phyloP scores from a whole-genome alignment of 2,329 filamentous ascomycete species.

The Penicillium oxalicum region DNA sequence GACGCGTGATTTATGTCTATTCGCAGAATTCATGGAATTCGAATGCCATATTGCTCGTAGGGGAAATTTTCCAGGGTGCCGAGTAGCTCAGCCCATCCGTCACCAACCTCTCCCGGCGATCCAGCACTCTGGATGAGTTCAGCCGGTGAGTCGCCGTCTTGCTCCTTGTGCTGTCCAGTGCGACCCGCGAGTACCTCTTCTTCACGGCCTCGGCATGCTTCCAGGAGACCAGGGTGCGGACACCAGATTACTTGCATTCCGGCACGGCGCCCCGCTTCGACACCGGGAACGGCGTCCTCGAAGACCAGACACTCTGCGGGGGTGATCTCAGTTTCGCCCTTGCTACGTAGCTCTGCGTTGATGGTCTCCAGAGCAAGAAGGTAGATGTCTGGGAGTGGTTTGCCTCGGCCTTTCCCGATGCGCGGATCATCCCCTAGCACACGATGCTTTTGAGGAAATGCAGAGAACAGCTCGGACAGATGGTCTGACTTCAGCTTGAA shows the following conservation, averaged over 20 bases:
- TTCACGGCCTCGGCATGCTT: slow-evolving; percentile 71
- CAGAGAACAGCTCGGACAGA: slow-evolving; percentile 46
- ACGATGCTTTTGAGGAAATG: slow-evolving; percentile 62
- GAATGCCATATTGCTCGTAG: slow-evolving; percentile 55
- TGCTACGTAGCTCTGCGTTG: slow-evolving; percentile 61
- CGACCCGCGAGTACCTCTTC: slow-evolving; percentile 75
- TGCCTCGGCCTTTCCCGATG: slow-evolving; percentile 74
- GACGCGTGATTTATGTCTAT: neutral
- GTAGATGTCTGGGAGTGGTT: slow-evolving; percentile 93
- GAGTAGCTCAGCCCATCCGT: slow-evolving; percentile 55
- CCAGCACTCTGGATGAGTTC: slow-evolving; percentile 40
- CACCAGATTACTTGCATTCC: slow-evolving; percentile 95
- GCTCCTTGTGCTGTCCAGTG: slow-evolving; percentile 63
- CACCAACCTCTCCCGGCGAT: slow-evolving; percentile 49
- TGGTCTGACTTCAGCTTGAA: slow-evolving; percentile 69
- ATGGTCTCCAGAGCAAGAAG: slow-evolving; percentile 76
- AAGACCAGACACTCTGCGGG: slow-evolving; percentile 93
- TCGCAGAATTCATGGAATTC: slow-evolving; percentile 5
- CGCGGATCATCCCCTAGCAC: slow-evolving; percentile 81
- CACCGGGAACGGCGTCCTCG: slow-evolving; percentile 88
- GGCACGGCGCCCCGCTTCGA: slow-evolving; percentile 82
- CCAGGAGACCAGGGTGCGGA: slow-evolving; percentile 71
- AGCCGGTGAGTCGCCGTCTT: slow-evolving; percentile 36
- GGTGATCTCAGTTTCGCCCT: slow-evolving; percentile 56
- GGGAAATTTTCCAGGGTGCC: slow-evolving; percentile 54